Evolutionary conservation across 129 eudicot genomes (phyloP).

Genomic region (Lactuca saligna): DNA sequence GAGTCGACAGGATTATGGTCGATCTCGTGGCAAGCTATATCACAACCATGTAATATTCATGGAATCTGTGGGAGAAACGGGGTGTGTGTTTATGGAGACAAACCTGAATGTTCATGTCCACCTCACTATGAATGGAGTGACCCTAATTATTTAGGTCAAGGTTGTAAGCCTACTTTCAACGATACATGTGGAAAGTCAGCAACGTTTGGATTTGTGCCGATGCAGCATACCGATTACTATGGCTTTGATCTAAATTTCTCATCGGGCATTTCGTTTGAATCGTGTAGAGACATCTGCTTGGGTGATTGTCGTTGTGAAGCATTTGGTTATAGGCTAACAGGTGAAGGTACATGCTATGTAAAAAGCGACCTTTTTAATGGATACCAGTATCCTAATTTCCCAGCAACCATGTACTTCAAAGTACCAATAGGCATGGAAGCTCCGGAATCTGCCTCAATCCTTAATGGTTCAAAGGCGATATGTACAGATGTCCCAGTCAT

Average conservation of each 20-base stretch:
- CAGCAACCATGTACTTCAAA: conserved; percentile 32
- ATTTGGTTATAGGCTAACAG: conserved; percentile 39
- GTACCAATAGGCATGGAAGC: conserved; percentile 29
- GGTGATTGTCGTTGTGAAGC: conserved; percentile 44
- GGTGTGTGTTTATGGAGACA: conserved; percentile 36
- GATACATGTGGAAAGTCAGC: conserved; percentile 14
- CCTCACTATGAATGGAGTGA: conserved; percentile 28
- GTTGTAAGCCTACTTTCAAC: conserved; percentile 42
- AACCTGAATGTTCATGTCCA: conserved; percentile 45
- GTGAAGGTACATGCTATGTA: conserved; percentile 35
- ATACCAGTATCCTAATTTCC: conserved; percentile 21
- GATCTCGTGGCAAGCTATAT: neutral
- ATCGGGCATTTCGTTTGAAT: conserved; percentile 18
- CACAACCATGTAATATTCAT: conserved; percentile 2
- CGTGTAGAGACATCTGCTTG: conserved; percentile 41
- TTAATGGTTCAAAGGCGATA: neutral
- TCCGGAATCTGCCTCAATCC: conserved; percentile 5
- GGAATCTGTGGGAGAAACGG: conserved; percentile 52
- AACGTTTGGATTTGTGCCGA: conserved; percentile 33
- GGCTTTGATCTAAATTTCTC: conserved; percentile 46
- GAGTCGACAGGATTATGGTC: conserved; percentile 14
- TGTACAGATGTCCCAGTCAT: conserved; percentile 1
- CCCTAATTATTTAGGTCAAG: conserved; percentile 34
- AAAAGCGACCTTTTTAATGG: conserved; percentile 55
- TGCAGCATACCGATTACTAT: conserved; percentile 41